Evolutionary conservation across 768 basidiomycete species (phyloP), one percentile per base, ranked within the genome.

Genomic region (Daedaleopsis sinensis): DNA sequence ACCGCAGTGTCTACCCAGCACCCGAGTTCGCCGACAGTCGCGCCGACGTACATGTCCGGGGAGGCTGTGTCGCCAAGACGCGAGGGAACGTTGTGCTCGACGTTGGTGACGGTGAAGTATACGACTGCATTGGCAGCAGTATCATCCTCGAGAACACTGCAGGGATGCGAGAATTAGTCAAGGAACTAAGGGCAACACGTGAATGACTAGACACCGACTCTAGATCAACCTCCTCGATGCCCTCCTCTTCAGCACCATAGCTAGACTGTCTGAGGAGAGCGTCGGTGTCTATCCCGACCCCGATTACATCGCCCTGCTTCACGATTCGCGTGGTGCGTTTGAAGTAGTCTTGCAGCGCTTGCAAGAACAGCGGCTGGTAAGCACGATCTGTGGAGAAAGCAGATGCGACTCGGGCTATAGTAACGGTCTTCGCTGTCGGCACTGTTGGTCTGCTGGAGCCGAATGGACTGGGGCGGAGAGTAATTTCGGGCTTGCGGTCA

Each of bases 361-460:
- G 76, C 23, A 93, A 69, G 67, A 89, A 86, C 7, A 84, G 68
- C 0, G 78, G 68, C 68, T 94, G 90, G 68, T 89, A 89, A 36
- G 74, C 71, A 46, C 85, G 84, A 70, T 85, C 83, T 13, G 80
- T 85, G 1, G 91, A 86, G 57, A 86, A 74, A 1, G 91, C 87
- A 0, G 93, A 91, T 0, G 90, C 85, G 8, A 97, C 79, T n/a
- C 92, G 85, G 1, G 93, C 90, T 54, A 97, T 78, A 1, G 89
- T 91, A 21, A 96, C 75, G 1, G 83, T 77, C 55, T 76, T 78
- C 8, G 94, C 94, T 19, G 74, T 83, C 2, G 94, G 93, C 32
- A 94, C 77, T 9, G 80, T 73, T 32, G 88, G 88, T 56, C 77
- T 74, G 6, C 77, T 74, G 11, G 82, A 79, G 15, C 87, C 87